A percentile compares a stretch with the other conserved stretches of the same genome.
These are phyloP conservation scores for Verticillium dahliae DNA, from an alignment of 2,329 filamentous ascomycete species.

Conservation along the genomic window DNA sequence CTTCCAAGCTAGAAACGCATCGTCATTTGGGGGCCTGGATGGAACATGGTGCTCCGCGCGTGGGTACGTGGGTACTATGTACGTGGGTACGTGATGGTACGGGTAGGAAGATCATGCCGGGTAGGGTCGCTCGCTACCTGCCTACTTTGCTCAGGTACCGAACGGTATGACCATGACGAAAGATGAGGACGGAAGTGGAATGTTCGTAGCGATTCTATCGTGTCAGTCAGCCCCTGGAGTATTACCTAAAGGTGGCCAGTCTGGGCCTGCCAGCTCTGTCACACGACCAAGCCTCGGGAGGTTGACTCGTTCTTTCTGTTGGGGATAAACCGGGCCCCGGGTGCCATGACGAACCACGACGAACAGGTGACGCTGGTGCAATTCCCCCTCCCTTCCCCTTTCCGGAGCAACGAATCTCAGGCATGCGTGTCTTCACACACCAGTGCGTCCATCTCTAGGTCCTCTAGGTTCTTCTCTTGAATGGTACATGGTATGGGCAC, in stretches of 20 bases:
- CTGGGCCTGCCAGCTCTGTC: background rate
- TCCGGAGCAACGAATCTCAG: background rate
- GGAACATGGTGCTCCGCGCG: background rate
- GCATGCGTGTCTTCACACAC: background rate
- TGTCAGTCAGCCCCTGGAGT: background rate
- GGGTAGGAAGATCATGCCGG: too few relatives aligned
- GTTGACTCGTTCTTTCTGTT: background rate
- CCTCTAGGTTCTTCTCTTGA: background rate
- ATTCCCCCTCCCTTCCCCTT: background rate
- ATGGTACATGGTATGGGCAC: background rate
- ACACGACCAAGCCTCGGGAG: background rate
- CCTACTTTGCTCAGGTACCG: background rate
- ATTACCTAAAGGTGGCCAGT: background rate
- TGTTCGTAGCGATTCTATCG: background rate
- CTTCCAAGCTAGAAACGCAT: background rate
- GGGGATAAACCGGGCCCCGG: background rate
- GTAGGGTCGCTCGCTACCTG: too few relatives aligned
- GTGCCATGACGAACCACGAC: background rate
- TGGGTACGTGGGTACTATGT: too few relatives aligned
- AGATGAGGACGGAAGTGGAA: background rate
- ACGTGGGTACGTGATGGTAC: background rate
- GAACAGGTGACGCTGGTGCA: background rate
- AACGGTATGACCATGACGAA: background rate
- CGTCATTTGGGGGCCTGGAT: background rate
- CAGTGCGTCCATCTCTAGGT: too few relatives aligned